Conservation (phyloP, 2,329 filamentous ascomycete species). For the Microdochium nivale region DNA sequence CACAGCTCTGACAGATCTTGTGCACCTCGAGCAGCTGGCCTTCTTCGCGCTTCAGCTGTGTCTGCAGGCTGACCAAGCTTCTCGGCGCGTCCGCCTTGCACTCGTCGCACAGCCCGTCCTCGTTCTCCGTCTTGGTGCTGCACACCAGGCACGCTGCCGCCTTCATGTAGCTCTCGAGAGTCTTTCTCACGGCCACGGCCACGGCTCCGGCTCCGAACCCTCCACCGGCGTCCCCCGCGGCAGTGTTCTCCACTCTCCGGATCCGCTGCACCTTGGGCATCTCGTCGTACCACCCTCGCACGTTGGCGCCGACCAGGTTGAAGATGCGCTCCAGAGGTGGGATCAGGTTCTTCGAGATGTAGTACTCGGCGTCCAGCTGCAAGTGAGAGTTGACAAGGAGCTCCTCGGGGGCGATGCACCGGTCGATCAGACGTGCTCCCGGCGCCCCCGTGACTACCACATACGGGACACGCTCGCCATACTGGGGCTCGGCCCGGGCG, state of each 20-base stretch:
- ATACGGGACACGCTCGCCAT: slow-evolving; percentile 91
- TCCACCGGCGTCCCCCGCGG: slow-evolving; percentile 22
- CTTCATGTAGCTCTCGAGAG: slow-evolving; percentile 90
- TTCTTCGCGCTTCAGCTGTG: slow-evolving; percentile 54
- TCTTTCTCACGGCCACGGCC: slow-evolving; percentile 45
- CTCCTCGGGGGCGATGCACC: slow-evolving; percentile 81
- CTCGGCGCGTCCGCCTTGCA: slow-evolving; percentile 48
- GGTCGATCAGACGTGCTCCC: slow-evolving; percentile 75
- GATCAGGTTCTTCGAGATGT: slow-evolving; percentile 92
- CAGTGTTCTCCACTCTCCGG: slow-evolving; percentile 37
- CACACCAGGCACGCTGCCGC: slow-evolving; percentile 75
- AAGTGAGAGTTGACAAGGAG: slow-evolving; percentile 68
- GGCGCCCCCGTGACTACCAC: slow-evolving; percentile 86
- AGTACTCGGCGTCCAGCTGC: slow-evolving; percentile 89
- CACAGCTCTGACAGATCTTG: slow-evolving; percentile 71
- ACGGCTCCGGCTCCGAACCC: slow-evolving; percentile 15
- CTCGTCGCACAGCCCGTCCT: slow-evolving; percentile 41
- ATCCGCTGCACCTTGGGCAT: slow-evolving; percentile 87
- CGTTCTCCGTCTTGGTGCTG: slow-evolving; percentile 38
- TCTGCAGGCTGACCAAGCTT: slow-evolving; percentile 57
- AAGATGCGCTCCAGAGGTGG: slow-evolving; percentile 94
- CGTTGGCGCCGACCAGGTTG: slow-evolving; percentile 88
- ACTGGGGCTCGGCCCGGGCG: slow-evolving; percentile 80
- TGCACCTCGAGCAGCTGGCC: slow-evolving; percentile 54
- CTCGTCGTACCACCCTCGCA: slow-evolving; percentile 87